Evolutionary conservation across 23 red algal species (phyloP).

Genomic region (Gracilaria vermiculophylla): DNA sequence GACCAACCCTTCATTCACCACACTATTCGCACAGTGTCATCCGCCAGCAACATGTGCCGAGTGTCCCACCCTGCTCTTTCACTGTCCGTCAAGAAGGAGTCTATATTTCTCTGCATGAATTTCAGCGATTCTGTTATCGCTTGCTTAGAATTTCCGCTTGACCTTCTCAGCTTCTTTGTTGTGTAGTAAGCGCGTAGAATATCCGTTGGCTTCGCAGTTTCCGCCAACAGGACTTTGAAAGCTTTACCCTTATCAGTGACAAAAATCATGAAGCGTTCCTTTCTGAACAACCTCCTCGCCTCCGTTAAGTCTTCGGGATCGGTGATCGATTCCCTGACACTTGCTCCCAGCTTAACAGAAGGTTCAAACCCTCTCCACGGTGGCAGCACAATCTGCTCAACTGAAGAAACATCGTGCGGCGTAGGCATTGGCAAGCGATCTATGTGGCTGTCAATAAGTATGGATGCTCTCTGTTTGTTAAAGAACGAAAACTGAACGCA

Average conservation of each 20-base stretch:
- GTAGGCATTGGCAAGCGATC: slow-evolving; percentile 50
- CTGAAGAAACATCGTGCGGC: slow-evolving; percentile 75
- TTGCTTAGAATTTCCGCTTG: neutral
- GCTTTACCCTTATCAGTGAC: neutral
- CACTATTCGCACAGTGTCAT: slow-evolving; percentile 15
- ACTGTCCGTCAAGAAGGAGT: slow-evolving; percentile 10
- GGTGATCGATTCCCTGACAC: slow-evolving; percentile 38
- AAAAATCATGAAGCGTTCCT: slow-evolving; percentile 59
- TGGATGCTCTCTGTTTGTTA: slow-evolving; percentile 91
- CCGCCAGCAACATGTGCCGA: slow-evolving; percentile 60
- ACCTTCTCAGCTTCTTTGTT: slow-evolving; percentile 24
- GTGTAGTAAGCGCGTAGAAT: slow-evolving; percentile 53
- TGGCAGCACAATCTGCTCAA: slow-evolving; percentile 81
- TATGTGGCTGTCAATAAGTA: slow-evolving; percentile 76
- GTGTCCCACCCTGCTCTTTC: slow-evolving; percentile 49
- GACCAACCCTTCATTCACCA: slow-evolving; percentile 25
- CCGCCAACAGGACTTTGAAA: slow-evolving; percentile 16
- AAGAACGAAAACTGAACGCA: slow-evolving; percentile 95
- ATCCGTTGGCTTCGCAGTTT: slow-evolving; percentile 22
- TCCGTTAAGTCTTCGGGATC: slow-evolving; percentile 5
- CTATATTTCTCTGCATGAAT: slow-evolving; percentile 34
- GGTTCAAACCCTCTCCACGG: slow-evolving; percentile 82
- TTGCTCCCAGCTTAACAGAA: slow-evolving; percentile 76
- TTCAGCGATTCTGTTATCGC: slow-evolving; percentile 37
- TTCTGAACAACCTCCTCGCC: slow-evolving; percentile 24